Conservation (phyloP, 805 yeast genomes). For the Yarrowia yakushimensis region DNA sequence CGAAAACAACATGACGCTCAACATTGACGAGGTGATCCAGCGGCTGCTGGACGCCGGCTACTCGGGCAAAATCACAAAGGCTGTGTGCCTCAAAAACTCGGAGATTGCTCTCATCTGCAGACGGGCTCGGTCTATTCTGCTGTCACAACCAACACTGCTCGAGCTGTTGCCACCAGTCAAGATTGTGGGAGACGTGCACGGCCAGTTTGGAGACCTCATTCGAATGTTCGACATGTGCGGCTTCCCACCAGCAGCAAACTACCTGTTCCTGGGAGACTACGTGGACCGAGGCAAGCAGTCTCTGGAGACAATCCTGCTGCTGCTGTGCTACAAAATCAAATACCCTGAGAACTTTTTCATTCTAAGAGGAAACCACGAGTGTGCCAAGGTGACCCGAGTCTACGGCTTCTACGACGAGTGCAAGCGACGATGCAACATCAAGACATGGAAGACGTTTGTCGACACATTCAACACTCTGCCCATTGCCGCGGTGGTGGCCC, state of each 20-base stretch:
- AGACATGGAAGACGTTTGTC: constrained; percentile 89
- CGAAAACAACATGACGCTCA: constrained; percentile 35
- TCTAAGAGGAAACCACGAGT: constrained; percentile 90
- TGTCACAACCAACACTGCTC: constrained; percentile 83
- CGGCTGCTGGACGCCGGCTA: constrained; percentile 93
- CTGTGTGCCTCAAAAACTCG: constrained; percentile 81
- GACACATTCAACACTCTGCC: constrained; percentile 96
- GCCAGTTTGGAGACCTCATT: constrained; percentile 88
- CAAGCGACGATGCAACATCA: constrained; percentile 85
- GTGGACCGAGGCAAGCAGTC: constrained; percentile 98
- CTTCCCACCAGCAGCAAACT: constrained; percentile 91
- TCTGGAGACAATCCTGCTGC: constrained; percentile 80
- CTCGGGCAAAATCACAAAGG: constrained; percentile 87
- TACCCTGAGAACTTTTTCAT: constrained; percentile 93
- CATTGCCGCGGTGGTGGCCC: constrained; percentile 91
- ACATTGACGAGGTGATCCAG: constrained; percentile 87
- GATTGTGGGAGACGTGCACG: constrained; percentile 93
- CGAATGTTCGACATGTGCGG: constrained; percentile 94
- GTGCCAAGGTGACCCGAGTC: constrained; percentile 90
- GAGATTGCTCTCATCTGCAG: constrained; percentile 86
- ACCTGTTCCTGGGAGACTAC: constrained; percentile 90
- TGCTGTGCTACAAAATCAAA: constrained; percentile 90
- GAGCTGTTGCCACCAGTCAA: constrained; percentile 85
- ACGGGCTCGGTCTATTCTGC: constrained; percentile 81
- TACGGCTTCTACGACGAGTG: constrained; percentile 95